Evolutionary conservation across 345 rosid species (phyloP), one percentile per base, ranked within the genome.

Genomic region (Populus davidiana): DNA sequence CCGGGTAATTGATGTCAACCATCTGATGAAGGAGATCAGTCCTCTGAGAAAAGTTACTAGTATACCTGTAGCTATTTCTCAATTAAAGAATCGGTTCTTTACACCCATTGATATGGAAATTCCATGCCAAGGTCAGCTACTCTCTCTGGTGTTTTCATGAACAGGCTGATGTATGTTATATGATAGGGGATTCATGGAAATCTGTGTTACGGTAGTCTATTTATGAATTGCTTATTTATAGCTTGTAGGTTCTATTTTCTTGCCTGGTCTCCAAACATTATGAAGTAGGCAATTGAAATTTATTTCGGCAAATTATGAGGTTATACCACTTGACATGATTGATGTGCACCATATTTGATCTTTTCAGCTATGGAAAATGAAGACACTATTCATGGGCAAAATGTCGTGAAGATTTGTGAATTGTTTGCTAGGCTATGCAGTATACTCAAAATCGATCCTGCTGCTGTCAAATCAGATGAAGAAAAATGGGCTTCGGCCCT

Each of bases 351-450:
- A 20, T 73, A 49, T 75, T 31, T 77, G 64, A 14, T 31, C 20
- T 78, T 78, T 74, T 61, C 90, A 88, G 91, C 36, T 73, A 72
- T 69, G 5, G 77, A 29, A 77, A 74, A 77, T 44, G 89, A 86
- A 73, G 87, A 70, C 80, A 82, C 80, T 70, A 79, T 75, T 81
- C 94, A 91, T 25, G 98, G 98, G 69, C 91, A 86, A 49, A 84
- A 84, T 23, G 94, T 84, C 33, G 82, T 93, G 75, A 87, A 79
- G 85, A 85, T 91, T 65, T 93, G 89, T 76, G 84, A 92, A 56
- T 83, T 93, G 78, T 95, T 95, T 76, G 94, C 86, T 9, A 95
- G 89, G 83, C 86, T 93, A 12, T 81, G 86, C 83, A 79, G 83
- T 80, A 81, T 92, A 69, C 84, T 88, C 78, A 93, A 87, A 84